phyloP scores from a whole-genome alignment of 306 rosid genomes.

The Myrica gale region DNA sequence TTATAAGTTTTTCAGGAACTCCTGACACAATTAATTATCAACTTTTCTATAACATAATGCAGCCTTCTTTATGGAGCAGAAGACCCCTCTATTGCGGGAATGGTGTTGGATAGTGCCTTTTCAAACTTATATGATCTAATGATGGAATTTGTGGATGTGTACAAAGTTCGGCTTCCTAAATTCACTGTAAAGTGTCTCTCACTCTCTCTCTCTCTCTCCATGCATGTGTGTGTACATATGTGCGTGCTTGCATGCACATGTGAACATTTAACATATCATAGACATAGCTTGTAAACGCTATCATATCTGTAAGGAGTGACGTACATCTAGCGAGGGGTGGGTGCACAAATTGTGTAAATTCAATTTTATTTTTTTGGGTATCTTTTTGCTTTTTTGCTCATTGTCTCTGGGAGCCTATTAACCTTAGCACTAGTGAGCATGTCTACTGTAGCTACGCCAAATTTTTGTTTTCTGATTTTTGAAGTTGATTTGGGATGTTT shows the following conservation, averaged over 20 bases:
- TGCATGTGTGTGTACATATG: background rate
- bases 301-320: background rate
- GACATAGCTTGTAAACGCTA: background rate
- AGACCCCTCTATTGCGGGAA: constrained; percentile 91
- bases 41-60: constrained; percentile 32
- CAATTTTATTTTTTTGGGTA: no score
- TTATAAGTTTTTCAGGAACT: constrained; percentile 4
- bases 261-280: background rate
- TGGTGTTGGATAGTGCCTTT: constrained; percentile 99
- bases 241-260: background rate
- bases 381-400: background rate
- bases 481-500: constrained; percentile 7
- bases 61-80: constrained; percentile 99
- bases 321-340: background rate
- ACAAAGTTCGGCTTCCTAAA: constrained; percentile 93
- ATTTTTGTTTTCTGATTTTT: background rate
- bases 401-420: background rate
- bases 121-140: constrained; percentile 84
- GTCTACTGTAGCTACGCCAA: background rate
- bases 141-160: constrained; percentile 94
- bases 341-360: background rate
- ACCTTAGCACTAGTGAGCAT: background rate
- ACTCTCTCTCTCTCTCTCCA: constrained; percentile 5
- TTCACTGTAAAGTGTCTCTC: constrained; percentile 63
- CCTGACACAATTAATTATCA: constrained; percentile 16